Evolutionary conservation across 768 basidiomycete species (phyloP), one percentile per base, ranked within the genome.

Genomic region (Heimioporus sp.): DNA sequence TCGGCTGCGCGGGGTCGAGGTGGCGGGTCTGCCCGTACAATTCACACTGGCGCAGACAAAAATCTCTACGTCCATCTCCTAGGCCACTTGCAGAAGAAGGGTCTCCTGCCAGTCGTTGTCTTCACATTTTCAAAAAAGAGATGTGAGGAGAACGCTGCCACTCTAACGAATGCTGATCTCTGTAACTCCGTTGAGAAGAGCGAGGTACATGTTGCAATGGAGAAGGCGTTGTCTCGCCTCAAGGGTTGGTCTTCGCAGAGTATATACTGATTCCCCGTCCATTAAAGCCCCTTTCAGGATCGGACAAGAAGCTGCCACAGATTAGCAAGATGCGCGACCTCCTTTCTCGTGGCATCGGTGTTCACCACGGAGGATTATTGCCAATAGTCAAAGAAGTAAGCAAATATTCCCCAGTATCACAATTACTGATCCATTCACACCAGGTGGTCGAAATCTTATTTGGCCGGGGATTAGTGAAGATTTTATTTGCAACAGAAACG

Each of bases 401-500:
- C 56, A 11, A 16, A 43, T n/a, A 40, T 40, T 16, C 2, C 28
- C 20, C 39, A 15, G 10, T 19, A 24, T 49, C 28, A 40, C 42
- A 24, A 2, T n/a, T 36, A 35, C 44, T 54, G 10, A 61, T 51
- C 17, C 12, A 46, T 55, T 62, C 53, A 3, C 24, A 16, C 46
- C 53, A 97, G 90, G 85, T 98, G 19, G 95, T 98, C 9, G 97
- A 99, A 68, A 88, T 98, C 38, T 76, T 99, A 16, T 99, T 99
- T 67, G 90, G 94, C 10, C 83, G 93, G 40, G 97, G 97, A 16
- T 74, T 98, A 45, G 95, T 99, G 54, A 98, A 98, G 70, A 83
- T 97, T 19, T 73, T 99, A 8, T 99, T 99, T 66, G 97, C 97
- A 1, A 99, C 97, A 5, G 97, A 99, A 72, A 99, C 97, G 0